Evolutionary conservation across 202 grass and related monocot genomes (phyloP).

Genomic region (Zizania palustris): DNA sequence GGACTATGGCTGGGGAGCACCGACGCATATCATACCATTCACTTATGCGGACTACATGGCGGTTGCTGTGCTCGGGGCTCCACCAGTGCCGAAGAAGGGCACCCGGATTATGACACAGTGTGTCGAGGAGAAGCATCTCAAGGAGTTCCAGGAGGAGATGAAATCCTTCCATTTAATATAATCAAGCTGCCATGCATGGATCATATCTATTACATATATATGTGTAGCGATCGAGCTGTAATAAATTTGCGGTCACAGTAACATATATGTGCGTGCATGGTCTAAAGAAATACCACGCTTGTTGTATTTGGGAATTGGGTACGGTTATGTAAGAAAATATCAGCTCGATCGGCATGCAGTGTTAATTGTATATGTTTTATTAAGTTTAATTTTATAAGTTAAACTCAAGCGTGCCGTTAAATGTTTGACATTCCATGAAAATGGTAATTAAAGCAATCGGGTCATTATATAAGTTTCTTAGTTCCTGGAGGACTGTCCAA

Average conservation of each 20-base stretch:
- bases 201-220: background rate
- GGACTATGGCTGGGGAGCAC: slow-evolving; percentile 73
- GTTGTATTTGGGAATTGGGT: too few relatives aligned
- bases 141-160: slow-evolving; percentile 56
- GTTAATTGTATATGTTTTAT: background rate
- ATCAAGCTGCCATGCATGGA: background rate
- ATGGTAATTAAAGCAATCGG: background rate
- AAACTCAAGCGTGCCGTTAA: background rate
- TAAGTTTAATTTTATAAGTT: background rate
- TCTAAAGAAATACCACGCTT: background rate
- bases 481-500: too few relatives aligned
- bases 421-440: background rate
- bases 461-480: background rate
- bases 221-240: background rate
- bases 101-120: slow-evolving; percentile 64
- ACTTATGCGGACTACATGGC: slow-evolving; percentile 59
- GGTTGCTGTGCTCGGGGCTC: slow-evolving; percentile 54
- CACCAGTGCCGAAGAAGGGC: slow-evolving; percentile 47
- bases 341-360: too few relatives aligned
- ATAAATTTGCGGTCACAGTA: background rate
- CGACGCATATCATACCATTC: slow-evolving; percentile 65
- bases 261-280: background rate
- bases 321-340: background rate
- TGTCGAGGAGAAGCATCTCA: slow-evolving; percentile 50
- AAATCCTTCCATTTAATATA: slow-evolving; percentile 55